These are phyloP conservation scores for Fusarium tupiense DNA, from an alignment of 2,329 filamentous ascomycete genomes.

Conservation along the genomic window DNA sequence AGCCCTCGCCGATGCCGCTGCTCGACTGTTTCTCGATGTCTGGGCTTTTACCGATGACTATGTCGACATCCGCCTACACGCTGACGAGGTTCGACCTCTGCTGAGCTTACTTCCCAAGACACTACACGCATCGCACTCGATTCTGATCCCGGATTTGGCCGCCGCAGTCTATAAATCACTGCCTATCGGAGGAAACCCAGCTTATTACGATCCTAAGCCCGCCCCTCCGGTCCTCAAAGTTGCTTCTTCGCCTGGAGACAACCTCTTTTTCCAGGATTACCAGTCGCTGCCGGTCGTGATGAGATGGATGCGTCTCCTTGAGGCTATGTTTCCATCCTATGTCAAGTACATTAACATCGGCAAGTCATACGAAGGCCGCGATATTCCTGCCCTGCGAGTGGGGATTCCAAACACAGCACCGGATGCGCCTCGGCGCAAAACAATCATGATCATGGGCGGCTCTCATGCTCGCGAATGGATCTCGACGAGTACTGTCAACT, in stretches of 20 bases:
- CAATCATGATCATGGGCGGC: conserved; percentile 83
- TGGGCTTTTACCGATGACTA: conserved; percentile 87
- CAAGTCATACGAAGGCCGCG: conserved; percentile 86
- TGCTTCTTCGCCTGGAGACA: conserved; percentile 59
- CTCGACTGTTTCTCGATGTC: conserved; percentile 84
- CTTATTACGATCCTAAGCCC: conserved; percentile 38
- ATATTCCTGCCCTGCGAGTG: conserved; percentile 83
- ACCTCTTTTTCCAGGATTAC: conserved; percentile 92
- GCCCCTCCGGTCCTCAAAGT: conserved; percentile 45
- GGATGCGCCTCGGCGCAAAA: conserved; percentile 67
- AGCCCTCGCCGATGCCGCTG: conserved; percentile 76
- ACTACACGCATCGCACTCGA: conserved; percentile 75
- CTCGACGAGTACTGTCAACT: conserved; percentile 88
- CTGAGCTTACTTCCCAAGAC: conserved; percentile 80
- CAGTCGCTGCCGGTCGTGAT: conserved; percentile 83
- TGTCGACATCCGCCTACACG: conserved; percentile 84
- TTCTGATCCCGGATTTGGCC: conserved; percentile 83
- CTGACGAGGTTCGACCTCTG: conserved; percentile 80
- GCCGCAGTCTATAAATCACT: conserved; percentile 73
- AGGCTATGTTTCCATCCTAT: conserved; percentile 88
- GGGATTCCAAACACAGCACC: conserved; percentile 64
- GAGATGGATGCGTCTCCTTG: conserved; percentile 92
- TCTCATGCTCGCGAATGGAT: conserved; percentile 98
- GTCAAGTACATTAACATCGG: conserved; percentile 80
- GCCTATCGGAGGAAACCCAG: conserved; percentile 36